A percentile compares a stretch with the other conserved stretches of the same genome.
Evolutionary conservation across 495 filamentous ascomycete species (phyloP).

Genomic region (Podospora appendiculata): DNA sequence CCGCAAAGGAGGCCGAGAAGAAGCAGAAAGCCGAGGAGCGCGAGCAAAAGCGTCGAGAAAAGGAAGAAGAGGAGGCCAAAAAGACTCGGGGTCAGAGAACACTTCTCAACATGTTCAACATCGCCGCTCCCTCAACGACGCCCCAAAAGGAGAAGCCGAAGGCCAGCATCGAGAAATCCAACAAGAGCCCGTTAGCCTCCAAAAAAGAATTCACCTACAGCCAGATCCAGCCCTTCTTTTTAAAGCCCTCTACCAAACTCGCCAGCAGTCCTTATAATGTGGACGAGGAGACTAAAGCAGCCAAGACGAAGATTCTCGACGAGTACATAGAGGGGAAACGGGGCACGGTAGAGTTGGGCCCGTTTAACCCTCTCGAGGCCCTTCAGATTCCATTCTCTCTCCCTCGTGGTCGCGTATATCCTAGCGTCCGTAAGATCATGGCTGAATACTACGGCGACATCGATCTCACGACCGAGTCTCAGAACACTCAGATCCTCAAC

Average conservation of each 20-base stretch:
- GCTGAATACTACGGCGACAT: constrained; percentile 18
- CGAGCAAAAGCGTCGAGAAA: constrained; percentile 55
- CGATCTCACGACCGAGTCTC: constrained; percentile 34
- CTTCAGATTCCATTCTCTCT: constrained; percentile 47
- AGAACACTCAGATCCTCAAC: constrained; percentile 35
- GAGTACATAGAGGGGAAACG: constrained; percentile 32
- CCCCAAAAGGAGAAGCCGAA: constrained; percentile 22
- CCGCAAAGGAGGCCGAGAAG: constrained; percentile 48
- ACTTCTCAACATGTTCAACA: constrained; percentile 43
- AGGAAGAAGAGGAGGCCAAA: constrained; percentile 55
- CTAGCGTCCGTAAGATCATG: constrained; percentile 62
- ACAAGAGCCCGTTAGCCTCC: constrained; percentile 49
- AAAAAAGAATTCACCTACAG: constrained; percentile 50
- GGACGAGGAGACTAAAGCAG: constrained; percentile 47
- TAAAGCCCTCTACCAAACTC: constrained; percentile 57
- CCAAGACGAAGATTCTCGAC: constrained; percentile 43
- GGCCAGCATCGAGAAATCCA: constrained; percentile 17
- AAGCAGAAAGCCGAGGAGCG: constrained; percentile 31
- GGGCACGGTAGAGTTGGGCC: constrained; percentile 17
- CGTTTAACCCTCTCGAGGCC: constrained; percentile 48
- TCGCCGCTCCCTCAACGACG: constrained; percentile 39
- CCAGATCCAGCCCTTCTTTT: constrained; percentile 53
- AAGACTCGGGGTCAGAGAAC: constrained; percentile 48
- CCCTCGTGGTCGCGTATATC: constrained; percentile 42
- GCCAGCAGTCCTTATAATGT: constrained; percentile 44